These are phyloP conservation scores for Paecilomyces sp. DNA, from an alignment of 2,329 filamentous ascomycete species.

Conservation along the genomic window DNA sequence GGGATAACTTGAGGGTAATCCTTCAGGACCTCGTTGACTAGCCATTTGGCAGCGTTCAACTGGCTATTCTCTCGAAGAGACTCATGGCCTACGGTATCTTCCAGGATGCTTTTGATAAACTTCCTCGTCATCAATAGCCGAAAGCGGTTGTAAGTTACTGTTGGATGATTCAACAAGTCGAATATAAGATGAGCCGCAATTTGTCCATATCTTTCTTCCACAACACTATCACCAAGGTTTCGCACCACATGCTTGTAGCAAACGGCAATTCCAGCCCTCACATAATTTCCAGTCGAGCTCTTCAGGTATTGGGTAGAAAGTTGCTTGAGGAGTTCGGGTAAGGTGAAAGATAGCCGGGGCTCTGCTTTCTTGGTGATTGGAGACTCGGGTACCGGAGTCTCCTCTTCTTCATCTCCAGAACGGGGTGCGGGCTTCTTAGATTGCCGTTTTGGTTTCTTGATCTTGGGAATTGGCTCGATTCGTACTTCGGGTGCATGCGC, in stretches of 20 bases:
- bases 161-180: constrained; percentile 70
- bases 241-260: constrained; percentile 80
- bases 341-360: constrained; percentile 62
- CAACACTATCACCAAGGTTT: constrained; percentile 69
- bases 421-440: constrained; percentile 56
- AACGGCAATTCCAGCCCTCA: constrained; percentile 74
- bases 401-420: constrained; percentile 61
- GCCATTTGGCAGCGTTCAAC: constrained; percentile 67
- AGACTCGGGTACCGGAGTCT: constrained; percentile 66
- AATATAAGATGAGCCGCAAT: constrained; percentile 75
- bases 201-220: constrained; percentile 73
- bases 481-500: constrained; percentile 60
- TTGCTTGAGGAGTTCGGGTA: constrained; percentile 70
- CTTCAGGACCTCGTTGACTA: constrained; percentile 85
- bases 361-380: constrained; percentile 66
- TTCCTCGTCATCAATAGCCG: constrained; percentile 76
- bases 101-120: constrained; percentile 75
- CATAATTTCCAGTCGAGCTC: constrained; percentile 68
- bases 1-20: constrained; percentile 88
- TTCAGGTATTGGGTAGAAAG: constrained; percentile 76
- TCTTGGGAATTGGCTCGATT: constrained; percentile 47
- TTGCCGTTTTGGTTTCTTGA: constrained; percentile 64
- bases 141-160: constrained; percentile 77
- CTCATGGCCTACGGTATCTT: constrained; percentile 71
- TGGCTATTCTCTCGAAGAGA: constrained; percentile 88